Percentiles rank a stretch among this genome's conserved stretches.
phyloP scores from a whole-genome alignment of 1,284 basidiomycete genomes.

The Ganoderma leucocontextum region DNA sequence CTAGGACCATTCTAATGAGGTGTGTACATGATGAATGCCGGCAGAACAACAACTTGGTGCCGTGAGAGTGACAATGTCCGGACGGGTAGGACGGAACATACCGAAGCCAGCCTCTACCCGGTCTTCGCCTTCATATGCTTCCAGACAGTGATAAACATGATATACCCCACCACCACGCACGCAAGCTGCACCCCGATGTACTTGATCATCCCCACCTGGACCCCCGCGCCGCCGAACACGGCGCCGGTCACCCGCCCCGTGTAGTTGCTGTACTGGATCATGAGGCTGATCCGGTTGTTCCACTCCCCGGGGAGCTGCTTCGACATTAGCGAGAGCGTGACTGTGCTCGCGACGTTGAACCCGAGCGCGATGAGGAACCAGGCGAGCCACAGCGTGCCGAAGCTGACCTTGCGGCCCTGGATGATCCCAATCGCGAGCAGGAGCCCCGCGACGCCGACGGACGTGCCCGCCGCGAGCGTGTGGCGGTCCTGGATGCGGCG shows the following conservation, averaged over 20 bases:
- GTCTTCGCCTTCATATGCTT: constrained; percentile 70
- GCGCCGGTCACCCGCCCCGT: constrained; percentile 68
- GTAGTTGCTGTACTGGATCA: constrained; percentile 76
- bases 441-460: constrained; percentile 12
- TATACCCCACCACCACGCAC: constrained; percentile 63
- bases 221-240: constrained; percentile 72
- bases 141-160: constrained; percentile 66
- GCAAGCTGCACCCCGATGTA: constrained; percentile 71
- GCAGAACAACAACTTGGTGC: background rate
- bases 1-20: background rate
- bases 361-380: constrained; percentile 76
- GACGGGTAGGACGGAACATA: background rate
- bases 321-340: constrained; percentile 46
- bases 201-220: constrained; percentile 68
- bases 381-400: constrained; percentile 62
- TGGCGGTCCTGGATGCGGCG: constrained; percentile 67
- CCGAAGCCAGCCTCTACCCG: constrained; percentile 22
- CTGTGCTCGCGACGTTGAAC: constrained; percentile 38
- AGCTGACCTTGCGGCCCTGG: constrained; percentile 52
- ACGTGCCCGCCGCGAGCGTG: constrained; percentile 62
- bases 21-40: background rate
- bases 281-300: constrained; percentile 63
- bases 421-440: constrained; percentile 48
- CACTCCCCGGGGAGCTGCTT: constrained; percentile 71
- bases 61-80: background rate